Evolutionary conservation across 441 rosid species (phyloP).

Genomic region (Gossypium aridum): DNA sequence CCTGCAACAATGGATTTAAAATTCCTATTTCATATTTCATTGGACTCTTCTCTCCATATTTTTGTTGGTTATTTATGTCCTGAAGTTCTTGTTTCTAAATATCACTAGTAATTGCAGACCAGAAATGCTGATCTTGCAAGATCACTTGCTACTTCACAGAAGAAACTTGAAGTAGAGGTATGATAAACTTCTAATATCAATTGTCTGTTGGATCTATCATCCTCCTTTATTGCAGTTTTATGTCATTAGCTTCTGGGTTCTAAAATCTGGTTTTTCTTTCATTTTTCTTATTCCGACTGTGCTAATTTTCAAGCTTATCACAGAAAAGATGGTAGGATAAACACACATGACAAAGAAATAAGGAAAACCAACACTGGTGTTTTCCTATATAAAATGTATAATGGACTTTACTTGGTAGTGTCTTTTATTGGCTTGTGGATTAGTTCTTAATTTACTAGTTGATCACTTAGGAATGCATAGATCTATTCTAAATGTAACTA

Average conservation of each 20-base stretch:
- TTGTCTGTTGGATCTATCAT: neutral
- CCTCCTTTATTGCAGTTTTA: conserved; percentile 3
- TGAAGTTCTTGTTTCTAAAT: conserved; percentile 20
- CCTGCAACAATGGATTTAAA: conserved; percentile 17
- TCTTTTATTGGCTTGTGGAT: neutral
- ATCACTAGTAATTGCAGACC: conserved; percentile 50
- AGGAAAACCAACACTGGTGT: neutral
- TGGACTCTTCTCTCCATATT: neutral
- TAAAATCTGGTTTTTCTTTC: neutral
- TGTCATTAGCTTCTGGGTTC: neutral
- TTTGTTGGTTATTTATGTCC: conserved; percentile 5
- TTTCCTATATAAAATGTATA: too few species aligned
- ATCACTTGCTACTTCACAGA: conserved; percentile 70
- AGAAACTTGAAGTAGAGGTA: conserved; percentile 91
- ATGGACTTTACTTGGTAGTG: neutral
- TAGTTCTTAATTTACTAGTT: neutral
- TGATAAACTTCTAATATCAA: conserved; percentile 9
- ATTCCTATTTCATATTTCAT: conserved; percentile 11
- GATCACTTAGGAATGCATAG: neutral
- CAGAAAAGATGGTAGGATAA: neutral
- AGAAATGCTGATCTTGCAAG: conserved; percentile 87
- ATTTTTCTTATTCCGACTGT: too few species aligned
- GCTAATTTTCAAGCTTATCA: neutral
- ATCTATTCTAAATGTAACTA: neutral
- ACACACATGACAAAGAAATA: neutral